Conservation (phyloP, 2,329 filamentous ascomycete species). For the Penicillium sp. region DNA sequence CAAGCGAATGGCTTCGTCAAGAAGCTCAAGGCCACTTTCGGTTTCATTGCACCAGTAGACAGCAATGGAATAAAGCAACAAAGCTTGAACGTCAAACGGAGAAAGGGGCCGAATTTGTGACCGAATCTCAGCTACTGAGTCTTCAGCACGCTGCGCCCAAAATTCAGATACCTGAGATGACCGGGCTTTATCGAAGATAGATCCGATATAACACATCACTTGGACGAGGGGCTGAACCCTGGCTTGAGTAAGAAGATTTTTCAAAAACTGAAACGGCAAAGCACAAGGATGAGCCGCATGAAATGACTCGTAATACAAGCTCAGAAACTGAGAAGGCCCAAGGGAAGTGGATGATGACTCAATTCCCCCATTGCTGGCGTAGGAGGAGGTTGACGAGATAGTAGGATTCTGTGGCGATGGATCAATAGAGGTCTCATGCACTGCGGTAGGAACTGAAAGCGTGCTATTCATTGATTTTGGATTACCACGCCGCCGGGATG, state of each 20-base stretch:
- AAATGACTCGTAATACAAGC: constrained; percentile 4
- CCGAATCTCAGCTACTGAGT: not conserved
- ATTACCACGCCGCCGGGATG: constrained; percentile 46
- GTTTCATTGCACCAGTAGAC: constrained; percentile 20
- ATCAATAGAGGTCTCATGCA: not conserved
- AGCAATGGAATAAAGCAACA: constrained; percentile 23
- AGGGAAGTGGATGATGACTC: not conserved
- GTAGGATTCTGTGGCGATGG: not conserved
- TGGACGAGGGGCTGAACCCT: not conserved
- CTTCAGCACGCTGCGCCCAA: not conserved
- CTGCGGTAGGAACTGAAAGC: not conserved
- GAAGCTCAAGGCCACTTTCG: constrained; percentile 3
- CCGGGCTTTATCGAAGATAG: constrained; percentile 1
- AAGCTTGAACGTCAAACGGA: constrained; percentile 21
- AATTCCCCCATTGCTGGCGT: not conserved
- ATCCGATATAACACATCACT: constrained; percentile 6
- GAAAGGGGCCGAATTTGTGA: not conserved
- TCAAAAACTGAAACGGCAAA: not conserved
- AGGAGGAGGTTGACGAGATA: not conserved
- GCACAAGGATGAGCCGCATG: constrained; percentile 5
- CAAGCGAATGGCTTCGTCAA: constrained; percentile 12
- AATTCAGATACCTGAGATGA: not conserved
- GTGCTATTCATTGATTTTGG: constrained; percentile 7
- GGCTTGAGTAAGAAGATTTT: not conserved
- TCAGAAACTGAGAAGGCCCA: not conserved